Evolutionary conservation across 2,329 filamentous ascomycete species (phyloP), one percentile per base, ranked within the genome.

Genomic region (Fusarium virguliforme): DNA sequence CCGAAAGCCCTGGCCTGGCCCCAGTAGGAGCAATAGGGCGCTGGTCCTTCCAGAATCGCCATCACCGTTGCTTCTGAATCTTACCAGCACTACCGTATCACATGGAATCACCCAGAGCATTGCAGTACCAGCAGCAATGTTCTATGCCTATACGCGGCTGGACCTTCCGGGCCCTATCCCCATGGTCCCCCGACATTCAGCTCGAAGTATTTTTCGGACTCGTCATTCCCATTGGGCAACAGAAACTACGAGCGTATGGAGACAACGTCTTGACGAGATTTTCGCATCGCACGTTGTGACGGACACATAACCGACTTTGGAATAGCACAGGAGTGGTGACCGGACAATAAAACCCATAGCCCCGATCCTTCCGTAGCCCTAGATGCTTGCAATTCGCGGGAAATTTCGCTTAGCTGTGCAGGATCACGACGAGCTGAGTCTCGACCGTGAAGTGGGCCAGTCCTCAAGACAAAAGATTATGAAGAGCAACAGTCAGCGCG

Each of bases 241-340:
- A 15, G 24, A 48, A 28, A 15, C 26, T n/a, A 28, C 15, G n/a
- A 48, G 12, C 30, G 15, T 18, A 26, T 15, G 15, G 43, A 48
- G n/a, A 30, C 28, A 18, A 15, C 24, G 15, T 30, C 9, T 12
- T 35, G 10, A 24, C 22, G 22, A 48, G 13, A 48, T 30, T 48
- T n/a, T n/a, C 9, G 24, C n/a, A 48, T 48, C 43, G 30, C 43
- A 18, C 43, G 43, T 30, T 48, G 26, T 15, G 28, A 30, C 26
- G 43, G 26, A 7, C 43, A 6, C 26, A 48, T 48, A 26, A 15
- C 43, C 26, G 43, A 48, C 43, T 48, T 48, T 26, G 43, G 43
- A 48, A 48, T 48, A 30, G 43, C 43, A 48, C 43, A 48, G 9
- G 24, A 48, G 43, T 24, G 43, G n/a, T 48, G n/a, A 6, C 26